Percentiles rank a stretch among this genome's conserved stretches.
Conservation (phyloP, 306 rosid species). For the cucumber (Cucumis sativus) region Cucumber_9930_V3 NC_026661.2:16549501-16550000, state of each 20-base stretch:
- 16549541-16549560: slow-evolving; percentile 64
- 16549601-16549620: slow-evolving; percentile 56
- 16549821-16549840: not conserved
- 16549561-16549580: slow-evolving; percentile 71
- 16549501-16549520: slow-evolving; percentile 72
- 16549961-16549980: slow-evolving; percentile 44
- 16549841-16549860: slow-evolving; percentile 25
- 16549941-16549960: slow-evolving; percentile 39
- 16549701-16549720: slow-evolving; percentile 77
- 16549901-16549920: slow-evolving; percentile 55
- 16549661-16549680: slow-evolving; percentile 89
- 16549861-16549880: slow-evolving; percentile 55
- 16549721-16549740: slow-evolving; percentile 62
- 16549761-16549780: not conserved
- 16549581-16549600: slow-evolving; percentile 47
- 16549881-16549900: slow-evolving; percentile 76
- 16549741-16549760: slow-evolving; percentile 50
- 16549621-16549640: slow-evolving; percentile 41
- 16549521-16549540: slow-evolving; percentile 58
- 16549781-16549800: not conserved
- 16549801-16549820: not conserved
- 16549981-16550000: slow-evolving; percentile 87
- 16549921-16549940: slow-evolving; percentile 37
- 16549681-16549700: slow-evolving; percentile 72
- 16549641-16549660: slow-evolving; percentile 49